Evolutionary conservation across 225 moss, liverwort and hornwort species (phyloP).

Genomic region (Neckera pumila): DNA sequence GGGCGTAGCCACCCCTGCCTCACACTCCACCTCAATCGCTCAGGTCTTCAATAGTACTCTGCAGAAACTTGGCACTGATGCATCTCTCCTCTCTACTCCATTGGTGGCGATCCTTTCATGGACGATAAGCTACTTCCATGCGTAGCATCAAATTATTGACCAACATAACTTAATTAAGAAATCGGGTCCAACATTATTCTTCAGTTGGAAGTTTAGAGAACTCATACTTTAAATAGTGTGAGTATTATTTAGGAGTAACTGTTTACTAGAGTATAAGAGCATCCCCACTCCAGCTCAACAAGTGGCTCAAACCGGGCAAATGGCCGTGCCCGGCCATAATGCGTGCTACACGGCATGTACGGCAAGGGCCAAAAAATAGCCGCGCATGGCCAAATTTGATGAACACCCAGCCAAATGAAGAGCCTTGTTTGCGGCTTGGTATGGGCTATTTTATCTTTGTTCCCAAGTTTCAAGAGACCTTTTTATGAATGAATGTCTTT

Average conservation of each 20-base stretch:
- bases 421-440: too few species aligned
- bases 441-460: too few species aligned
- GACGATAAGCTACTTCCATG: background rate
- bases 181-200: background rate
- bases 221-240: background rate
- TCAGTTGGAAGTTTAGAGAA: background rate
- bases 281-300: too few species aligned
- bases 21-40: background rate
- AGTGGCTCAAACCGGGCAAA: too few species aligned
- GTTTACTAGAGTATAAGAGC: too few species aligned
- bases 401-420: too few species aligned
- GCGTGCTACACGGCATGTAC: too few species aligned
- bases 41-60: background rate
- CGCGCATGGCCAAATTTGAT: too few species aligned
- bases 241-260: background rate
- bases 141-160: background rate
- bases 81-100: background rate
- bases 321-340: too few species aligned
- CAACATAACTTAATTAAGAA: background rate
- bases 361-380: too few species aligned
- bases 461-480: too few species aligned
- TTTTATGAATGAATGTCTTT: too few species aligned
- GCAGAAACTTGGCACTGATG: background rate
- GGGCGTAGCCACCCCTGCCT: background rate
- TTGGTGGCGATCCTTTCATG: background rate